A percentile compares a stretch with the other conserved stretches of the same genome.
Evolutionary conservation across 2,329 filamentous ascomycete genomes (phyloP).

Genomic region (Alternaria ethzedia): DNA sequence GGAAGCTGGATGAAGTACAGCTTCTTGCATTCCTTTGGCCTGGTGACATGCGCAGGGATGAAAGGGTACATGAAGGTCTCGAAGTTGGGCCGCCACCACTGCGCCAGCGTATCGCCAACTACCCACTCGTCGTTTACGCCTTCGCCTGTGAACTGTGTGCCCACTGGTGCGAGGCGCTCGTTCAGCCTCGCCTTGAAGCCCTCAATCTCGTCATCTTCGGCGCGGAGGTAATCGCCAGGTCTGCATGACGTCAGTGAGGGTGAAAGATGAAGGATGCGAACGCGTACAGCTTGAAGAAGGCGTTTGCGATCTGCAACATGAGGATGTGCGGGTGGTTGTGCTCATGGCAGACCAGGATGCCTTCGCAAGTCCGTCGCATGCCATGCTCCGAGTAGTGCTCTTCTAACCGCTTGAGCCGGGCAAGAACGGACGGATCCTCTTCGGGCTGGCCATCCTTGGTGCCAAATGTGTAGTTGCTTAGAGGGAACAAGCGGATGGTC

Average conservation of each 20-base stretch:
- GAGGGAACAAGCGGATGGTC: conserved; percentile 88
- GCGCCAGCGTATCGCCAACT: conserved; percentile 90
- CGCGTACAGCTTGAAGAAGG: conserved; percentile 91
- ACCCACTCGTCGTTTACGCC: conserved; percentile 93
- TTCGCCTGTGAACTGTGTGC: conserved; percentile 78
- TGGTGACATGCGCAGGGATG: conserved; percentile 91
- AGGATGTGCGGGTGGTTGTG: conserved; percentile 98
- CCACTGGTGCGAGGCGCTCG: conserved; percentile 91
- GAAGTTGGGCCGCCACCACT: conserved; percentile 99
- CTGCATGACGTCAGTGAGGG: conserved; percentile 44
- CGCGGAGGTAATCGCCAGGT: conserved; percentile 90
- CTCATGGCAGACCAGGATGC: conserved; percentile 96
- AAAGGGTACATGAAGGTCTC: conserved; percentile 99
- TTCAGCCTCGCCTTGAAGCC: conserved; percentile 96
- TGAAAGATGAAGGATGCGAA: neutral
- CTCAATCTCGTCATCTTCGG: conserved; percentile 86
- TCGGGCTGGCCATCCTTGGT: conserved; percentile 98
- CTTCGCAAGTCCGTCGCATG: conserved; percentile 97
- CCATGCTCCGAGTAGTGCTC: conserved; percentile 91
- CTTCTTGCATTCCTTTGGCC: conserved; percentile 99
- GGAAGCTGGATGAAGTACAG: conserved; percentile 96
- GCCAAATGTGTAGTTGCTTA: conserved; percentile 98
- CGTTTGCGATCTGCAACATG: conserved; percentile 99
- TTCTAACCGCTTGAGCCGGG: conserved; percentile 90
- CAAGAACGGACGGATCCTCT: conserved; percentile 94